Evolutionary conservation across 805 yeast species (phyloP).

Genomic region (Saccharomycopsis sp.): DNA sequence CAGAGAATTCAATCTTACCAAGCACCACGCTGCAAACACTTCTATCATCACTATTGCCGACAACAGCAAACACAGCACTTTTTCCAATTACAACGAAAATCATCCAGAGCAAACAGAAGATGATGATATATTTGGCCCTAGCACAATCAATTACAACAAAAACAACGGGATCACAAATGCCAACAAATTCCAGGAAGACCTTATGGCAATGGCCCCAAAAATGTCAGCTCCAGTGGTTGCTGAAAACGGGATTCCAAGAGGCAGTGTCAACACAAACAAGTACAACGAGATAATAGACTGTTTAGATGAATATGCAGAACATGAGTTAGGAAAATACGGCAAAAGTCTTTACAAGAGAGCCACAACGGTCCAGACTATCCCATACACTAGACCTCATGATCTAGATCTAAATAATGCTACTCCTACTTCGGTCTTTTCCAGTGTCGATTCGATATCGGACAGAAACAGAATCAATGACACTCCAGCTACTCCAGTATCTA

Average conservation of each 20-base stretch:
- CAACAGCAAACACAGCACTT: background rate
- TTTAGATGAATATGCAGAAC: background rate
- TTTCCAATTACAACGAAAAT: background rate
- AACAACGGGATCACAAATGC: background rate
- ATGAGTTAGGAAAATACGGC: background rate
- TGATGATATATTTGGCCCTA: no score
- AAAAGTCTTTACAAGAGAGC: constrained; percentile 1
- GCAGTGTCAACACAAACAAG: background rate
- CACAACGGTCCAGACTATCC: background rate
- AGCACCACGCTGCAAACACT: background rate
- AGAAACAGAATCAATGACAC: background rate
- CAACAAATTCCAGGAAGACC: background rate
- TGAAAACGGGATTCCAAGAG: background rate
- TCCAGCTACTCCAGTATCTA: background rate
- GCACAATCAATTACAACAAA: background rate
- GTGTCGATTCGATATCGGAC: background rate
- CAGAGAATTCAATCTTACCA: background rate
- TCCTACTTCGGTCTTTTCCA: background rate
- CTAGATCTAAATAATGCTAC: background rate
- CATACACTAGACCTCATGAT: background rate
- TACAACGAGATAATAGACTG: background rate
- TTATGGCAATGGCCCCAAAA: background rate
- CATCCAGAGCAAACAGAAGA: background rate
- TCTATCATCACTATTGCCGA: background rate
- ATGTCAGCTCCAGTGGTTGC: background rate